These are phyloP conservation scores for Penicillium verhagenii DNA, from an alignment of 495 filamentous ascomycete species.

Conservation along the genomic window DNA sequence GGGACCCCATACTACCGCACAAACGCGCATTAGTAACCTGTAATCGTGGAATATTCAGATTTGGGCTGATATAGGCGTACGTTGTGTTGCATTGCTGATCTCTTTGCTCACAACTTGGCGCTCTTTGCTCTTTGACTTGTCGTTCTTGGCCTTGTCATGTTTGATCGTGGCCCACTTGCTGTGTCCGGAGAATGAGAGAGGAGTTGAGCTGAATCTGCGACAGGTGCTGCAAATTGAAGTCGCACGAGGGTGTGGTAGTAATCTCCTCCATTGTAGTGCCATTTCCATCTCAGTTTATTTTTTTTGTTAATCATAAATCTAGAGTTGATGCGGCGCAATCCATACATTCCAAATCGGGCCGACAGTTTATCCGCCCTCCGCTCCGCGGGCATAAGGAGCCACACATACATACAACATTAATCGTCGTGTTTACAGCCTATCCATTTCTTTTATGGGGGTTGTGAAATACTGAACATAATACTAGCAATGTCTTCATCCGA, in stretches of 20 bases:
- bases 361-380: conserved; percentile 37
- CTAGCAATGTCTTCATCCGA: conserved; percentile 44
- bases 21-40: conserved; percentile 7
- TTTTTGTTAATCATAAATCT: background rate
- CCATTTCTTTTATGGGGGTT: conserved; percentile 23
- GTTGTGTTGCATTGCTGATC: conserved; percentile 53
- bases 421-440: conserved; percentile 6
- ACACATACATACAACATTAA: conserved; percentile 4
- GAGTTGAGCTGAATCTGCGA: conserved; percentile 52
- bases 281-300: conserved; percentile 5
- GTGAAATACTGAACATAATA: conserved; percentile 12
- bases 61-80: conserved; percentile 27
- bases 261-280: conserved; percentile 17
- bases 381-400: conserved; percentile 36
- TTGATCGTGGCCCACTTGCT: conserved; percentile 94
- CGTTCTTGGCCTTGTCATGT: conserved; percentile 85
- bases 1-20: conserved; percentile 56
- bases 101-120: conserved; percentile 51
- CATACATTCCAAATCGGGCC: conserved; percentile 29
- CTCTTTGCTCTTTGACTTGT: conserved; percentile 56
- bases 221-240: conserved; percentile 14
- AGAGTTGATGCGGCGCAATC: background rate
- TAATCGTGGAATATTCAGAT: too few relatives aligned
- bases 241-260: conserved; percentile 8
- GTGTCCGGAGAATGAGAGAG: conserved; percentile 63